Base-by-base conservation (phyloP, 768 basidiomycete genomes). In the Tulasnella calospora region DNA sequence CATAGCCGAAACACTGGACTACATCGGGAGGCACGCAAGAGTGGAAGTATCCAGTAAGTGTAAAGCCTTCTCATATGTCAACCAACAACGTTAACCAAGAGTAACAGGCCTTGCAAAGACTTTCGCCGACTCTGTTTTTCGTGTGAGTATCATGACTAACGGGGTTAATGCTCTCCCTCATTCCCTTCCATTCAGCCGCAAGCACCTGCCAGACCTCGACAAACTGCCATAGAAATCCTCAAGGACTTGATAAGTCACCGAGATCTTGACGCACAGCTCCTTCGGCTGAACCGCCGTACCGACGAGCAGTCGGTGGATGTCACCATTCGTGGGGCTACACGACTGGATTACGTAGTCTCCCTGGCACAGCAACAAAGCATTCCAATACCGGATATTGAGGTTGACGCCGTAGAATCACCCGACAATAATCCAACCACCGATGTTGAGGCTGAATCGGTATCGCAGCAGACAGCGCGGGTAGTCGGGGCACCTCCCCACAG, bases 1-100 rank as follows among this genome's bases (percentile, higher is more conserved):
- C 13, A 6, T 72, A 30, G 44, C 44, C 30, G 71, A 72, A 12
- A 72, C 44, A 36, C 71, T 72, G 21, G 71, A 72, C 36, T 40
- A 40, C 27, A 46, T 72, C n/a, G 36, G 38, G 4, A 21, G 71
- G 19, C 71, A 72, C 21, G 44, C 38, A 4, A 27, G 44, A 40
- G 71, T 72, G 71, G 71, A 72, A 72, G 44, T 72, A 27, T 21
- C 71, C 44, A 38, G 71, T 72, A 46, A 27, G 71, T 23, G 3
- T 21, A 21, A 27, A 10, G 36, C 17, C 71, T 13, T 40, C 13
- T 41, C 21, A 10, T 9, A 30, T 12, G 6, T 7, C 15, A 38
- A 72, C 13, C 2, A 15, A 72, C 10, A 23, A 23, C n/a, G 71
- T 40, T 72, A 5, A 72, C 61, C 61, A 27, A 35, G 15, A 21